Evolutionary conservation across 2,329 filamentous ascomycete species (phyloP).

Genomic region (Sarocladium oryzae): DNA sequence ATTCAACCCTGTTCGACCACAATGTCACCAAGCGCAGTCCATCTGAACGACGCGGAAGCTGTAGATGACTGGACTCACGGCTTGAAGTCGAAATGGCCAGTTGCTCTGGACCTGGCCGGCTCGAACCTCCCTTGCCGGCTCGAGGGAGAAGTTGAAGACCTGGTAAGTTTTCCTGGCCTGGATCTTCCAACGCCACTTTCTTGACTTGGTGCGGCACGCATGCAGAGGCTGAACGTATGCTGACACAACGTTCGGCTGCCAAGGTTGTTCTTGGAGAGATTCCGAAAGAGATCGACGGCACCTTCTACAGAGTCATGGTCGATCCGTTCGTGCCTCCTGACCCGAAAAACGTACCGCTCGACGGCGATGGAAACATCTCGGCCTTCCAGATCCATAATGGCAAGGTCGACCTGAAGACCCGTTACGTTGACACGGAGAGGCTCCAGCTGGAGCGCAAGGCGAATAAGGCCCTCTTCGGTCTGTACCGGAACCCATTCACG

Average conservation of each 20-base stretch:
- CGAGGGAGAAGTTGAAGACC: background rate
- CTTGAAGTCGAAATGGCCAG: background rate
- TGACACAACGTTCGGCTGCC: too few relatives aligned
- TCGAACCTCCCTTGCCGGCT: background rate
- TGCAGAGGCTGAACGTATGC: background rate
- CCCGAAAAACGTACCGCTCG: constrained; percentile 27
- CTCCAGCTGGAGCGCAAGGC: constrained; percentile 30
- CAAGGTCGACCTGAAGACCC: constrained; percentile 25
- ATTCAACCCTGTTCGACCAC: too few relatives aligned
- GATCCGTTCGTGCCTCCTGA: constrained; percentile 31
- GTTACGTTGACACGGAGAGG: constrained; percentile 34
- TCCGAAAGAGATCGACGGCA: constrained; percentile 17
- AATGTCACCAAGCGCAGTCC: too few relatives aligned
- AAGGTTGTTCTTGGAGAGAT: constrained; percentile 16
- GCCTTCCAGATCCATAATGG: constrained; percentile 30
- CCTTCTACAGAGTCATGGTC: constrained; percentile 29
- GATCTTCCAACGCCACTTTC: background rate
- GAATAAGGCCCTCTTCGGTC: constrained; percentile 25
- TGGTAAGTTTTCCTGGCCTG: background rate
- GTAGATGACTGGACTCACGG: background rate
- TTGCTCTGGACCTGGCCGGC: background rate
- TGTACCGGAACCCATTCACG: constrained; percentile 32
- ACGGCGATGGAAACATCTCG: constrained; percentile 33
- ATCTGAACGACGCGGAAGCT: too few relatives aligned
- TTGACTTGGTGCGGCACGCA: background rate